Base-by-base conservation (phyloP, 2,329 filamentous ascomycete species). In the Claviceps capensis region DNA sequence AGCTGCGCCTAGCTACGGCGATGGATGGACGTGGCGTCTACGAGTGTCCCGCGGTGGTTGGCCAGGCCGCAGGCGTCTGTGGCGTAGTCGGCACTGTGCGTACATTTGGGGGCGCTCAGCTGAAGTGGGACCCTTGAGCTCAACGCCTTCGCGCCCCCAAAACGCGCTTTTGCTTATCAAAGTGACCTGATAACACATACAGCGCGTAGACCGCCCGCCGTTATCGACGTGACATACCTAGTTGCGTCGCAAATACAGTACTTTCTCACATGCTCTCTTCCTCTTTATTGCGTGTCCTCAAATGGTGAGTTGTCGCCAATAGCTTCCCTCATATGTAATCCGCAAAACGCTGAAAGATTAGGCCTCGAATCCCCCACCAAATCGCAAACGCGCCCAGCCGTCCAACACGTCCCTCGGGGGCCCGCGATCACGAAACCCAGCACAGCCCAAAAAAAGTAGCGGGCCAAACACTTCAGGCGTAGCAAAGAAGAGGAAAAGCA, bases 351-450 rank as follows among this genome's bases (percentile, higher is more conserved):
- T 19, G 7, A 41, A 16, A 41, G 7, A 4, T 9, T 41, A 52
- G 37, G 43, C 22, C 3, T 41, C 65, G 62, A 56, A 63, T 16
- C 56, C 60, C 44, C 56, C 64, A 37, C 26, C 41, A 50, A 70
- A 69, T 57, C 71, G 71, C 56, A 73, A 72, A 60, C 71, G 71
- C 61, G 69, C 69, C 51, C 65, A 30, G 38, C 47, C 40, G 40
- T 26, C 48, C 23, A 44, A 45, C 48, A 30, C 48, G 41, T 50
- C 48, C 47, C 9, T 47, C n/a, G 45, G 44, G 44, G 26, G 37
- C 47, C 26, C 16, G 22, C 47, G 37, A 17, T 11, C 47, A 42
- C 47, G 47, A 42, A 48, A 48, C 46, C 19, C 36, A 38, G 46
- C 46, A 19, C 46, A 48, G 19, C 37, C 47, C 23, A 49, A 23